phyloP scores from a whole-genome alignment of 768 basidiomycete genomes.

The Lactarius pseudohatsudake region DNA sequence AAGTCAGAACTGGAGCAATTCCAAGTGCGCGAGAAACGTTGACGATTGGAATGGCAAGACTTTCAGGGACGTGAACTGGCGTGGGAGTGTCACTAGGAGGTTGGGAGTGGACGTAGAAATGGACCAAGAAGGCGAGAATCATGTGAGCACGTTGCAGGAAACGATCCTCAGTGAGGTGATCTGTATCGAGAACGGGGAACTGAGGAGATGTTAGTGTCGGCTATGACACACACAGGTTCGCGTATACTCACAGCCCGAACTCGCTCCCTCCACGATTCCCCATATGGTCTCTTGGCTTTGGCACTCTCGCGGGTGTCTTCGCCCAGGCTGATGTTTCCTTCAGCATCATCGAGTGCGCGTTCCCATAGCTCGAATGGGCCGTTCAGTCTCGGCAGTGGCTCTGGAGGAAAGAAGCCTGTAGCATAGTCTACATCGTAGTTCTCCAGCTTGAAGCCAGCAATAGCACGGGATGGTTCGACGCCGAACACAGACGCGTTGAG shows the following conservation, averaged over 20 bases:
- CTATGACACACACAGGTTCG: not conserved
- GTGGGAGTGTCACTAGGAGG: constrained; percentile 42
- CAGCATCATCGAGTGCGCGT: constrained; percentile 54
- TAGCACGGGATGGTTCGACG: constrained; percentile 5
- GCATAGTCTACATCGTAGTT: constrained; percentile 56
- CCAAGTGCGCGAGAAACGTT: constrained; percentile 71
- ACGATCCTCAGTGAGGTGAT: constrained; percentile 54
- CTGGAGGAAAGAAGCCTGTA: constrained; percentile 83
- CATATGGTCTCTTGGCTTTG: constrained; percentile 47
- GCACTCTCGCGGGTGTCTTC: constrained; percentile 53
- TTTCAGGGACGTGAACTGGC: constrained; percentile 64
- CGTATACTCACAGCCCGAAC: constrained; percentile 58
- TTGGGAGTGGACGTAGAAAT: constrained; percentile 87
- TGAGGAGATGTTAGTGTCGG: constrained; percentile 33
- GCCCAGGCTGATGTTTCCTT: constrained; percentile 53
- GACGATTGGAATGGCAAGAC: constrained; percentile 76
- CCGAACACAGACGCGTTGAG: constrained; percentile 21
- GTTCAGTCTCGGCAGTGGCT: constrained; percentile 57
- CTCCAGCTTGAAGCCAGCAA: constrained; percentile 20
- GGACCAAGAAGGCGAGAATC: constrained; percentile 84
- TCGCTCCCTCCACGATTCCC: constrained; percentile 66
- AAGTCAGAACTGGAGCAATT: constrained; percentile 93
- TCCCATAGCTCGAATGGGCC: constrained; percentile 70
- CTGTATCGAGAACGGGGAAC: constrained; percentile 71
- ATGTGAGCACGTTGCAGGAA: constrained; percentile 81